These are phyloP conservation scores for Ascochyta lentis DNA, from an alignment of 2,329 filamentous ascomycete species.

Conservation along the genomic window DNA sequence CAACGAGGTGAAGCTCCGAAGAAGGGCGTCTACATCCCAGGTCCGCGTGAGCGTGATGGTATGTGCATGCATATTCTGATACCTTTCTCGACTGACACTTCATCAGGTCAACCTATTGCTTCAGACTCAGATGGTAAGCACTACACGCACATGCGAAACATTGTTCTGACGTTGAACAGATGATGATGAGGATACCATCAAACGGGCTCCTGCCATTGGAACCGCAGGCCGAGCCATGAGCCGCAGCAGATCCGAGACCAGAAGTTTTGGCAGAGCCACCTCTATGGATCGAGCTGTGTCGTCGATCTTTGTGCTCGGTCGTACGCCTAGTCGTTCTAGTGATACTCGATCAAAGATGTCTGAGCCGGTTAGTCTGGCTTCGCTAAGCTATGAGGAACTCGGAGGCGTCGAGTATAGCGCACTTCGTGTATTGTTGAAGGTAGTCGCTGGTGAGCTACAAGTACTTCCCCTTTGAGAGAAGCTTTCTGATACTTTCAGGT, in stretches of 20 bases:
- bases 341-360: conserved; percentile 49
- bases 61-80: too few relatives aligned
- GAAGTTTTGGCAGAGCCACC: conserved; percentile 37
- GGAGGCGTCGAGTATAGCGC: conserved; percentile 60
- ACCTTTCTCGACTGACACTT: too few relatives aligned
- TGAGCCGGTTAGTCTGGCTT: conserved; percentile 53
- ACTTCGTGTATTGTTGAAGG: conserved; percentile 57
- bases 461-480: too few relatives aligned
- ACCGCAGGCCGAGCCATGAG: conserved; percentile 8
- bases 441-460: conserved; percentile 47
- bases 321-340: conserved; percentile 11
- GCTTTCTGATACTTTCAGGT: conserved; percentile 19
- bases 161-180: too few relatives aligned
- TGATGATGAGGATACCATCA: too few relatives aligned
- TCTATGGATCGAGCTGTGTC: conserved; percentile 51
- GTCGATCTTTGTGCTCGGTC: conserved; percentile 52
- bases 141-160: too few relatives aligned
- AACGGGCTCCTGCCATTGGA: too few relatives aligned
- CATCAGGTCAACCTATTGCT: too few relatives aligned
- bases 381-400: conserved; percentile 51
- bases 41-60: too few relatives aligned
- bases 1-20: too few relatives aligned
- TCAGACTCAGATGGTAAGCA: too few relatives aligned
- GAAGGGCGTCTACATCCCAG: too few relatives aligned
- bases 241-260: conserved; percentile 15